phyloP scores from a whole-genome alignment of 768 basidiomycete species.

The Lentinula detonsa region DNA sequence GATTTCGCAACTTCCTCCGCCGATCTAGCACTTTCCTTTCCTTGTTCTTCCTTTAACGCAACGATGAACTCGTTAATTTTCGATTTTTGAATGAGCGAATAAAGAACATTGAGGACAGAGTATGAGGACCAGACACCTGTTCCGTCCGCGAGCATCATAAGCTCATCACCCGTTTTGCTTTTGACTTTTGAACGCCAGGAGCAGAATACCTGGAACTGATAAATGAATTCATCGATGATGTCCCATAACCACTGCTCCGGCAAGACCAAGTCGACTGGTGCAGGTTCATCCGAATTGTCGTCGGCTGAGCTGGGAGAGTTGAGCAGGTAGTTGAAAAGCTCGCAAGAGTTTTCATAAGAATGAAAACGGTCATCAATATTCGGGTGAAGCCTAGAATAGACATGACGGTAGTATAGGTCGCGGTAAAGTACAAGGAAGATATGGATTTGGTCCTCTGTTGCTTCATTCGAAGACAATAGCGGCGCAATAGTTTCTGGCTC shows the following conservation, averaged over 20 bases:
- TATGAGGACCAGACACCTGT: conserved; percentile 94
- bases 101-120: conserved; percentile 95
- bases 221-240: conserved; percentile 96
- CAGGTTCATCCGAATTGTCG: conserved; percentile 70
- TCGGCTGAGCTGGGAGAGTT: conserved; percentile 44
- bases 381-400: conserved; percentile 92
- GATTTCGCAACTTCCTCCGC: conserved; percentile 69
- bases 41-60: conserved; percentile 65
- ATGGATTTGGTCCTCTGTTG: conserved; percentile 48
- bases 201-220: conserved; percentile 96
- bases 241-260: conserved; percentile 99
- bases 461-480: conserved; percentile 43
- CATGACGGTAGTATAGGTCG: conserved; percentile 92
- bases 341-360: conserved; percentile 97
- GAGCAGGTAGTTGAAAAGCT: conserved; percentile 94
- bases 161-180: conserved; percentile 85
- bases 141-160: conserved; percentile 73
- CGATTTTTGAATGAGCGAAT: conserved; percentile 97
- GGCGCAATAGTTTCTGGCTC: conserved; percentile 95
- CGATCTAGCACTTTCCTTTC: conserved; percentile 32
- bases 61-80: conserved; percentile 89
- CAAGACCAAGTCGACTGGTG: conserved; percentile 87
- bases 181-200: conserved; percentile 85
- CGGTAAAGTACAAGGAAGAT: conserved; percentile 97
- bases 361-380: conserved; percentile 98